Conservation (phyloP, 2,329 filamentous ascomycete species). For the Orbilia oligospora region DNA sequence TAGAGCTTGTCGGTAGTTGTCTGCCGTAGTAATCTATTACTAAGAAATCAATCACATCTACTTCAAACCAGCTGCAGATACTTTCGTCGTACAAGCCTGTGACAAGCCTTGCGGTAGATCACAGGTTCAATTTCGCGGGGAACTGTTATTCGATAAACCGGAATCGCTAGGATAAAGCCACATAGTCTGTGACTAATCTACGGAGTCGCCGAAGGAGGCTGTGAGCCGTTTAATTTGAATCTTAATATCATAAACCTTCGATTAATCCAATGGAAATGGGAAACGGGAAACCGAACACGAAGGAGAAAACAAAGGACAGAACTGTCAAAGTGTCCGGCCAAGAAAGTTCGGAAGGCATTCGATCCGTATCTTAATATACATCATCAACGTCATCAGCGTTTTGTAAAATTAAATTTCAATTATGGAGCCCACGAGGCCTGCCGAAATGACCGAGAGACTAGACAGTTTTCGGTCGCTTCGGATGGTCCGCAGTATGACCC, state of each 20-base stretch:
- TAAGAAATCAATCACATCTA: conserved; percentile 21
- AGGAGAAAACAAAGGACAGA: neutral
- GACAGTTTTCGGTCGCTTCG: conserved; percentile 24
- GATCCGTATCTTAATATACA: conserved; percentile 31
- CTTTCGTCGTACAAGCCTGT: neutral
- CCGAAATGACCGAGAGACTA: conserved; percentile 39
- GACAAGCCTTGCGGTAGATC: conserved; percentile 12
- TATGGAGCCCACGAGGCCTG: conserved; percentile 14
- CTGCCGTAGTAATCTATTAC: conserved; percentile 40
- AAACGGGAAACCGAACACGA: conserved; percentile 6
- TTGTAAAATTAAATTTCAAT: conserved; percentile 23
- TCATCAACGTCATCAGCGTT: conserved; percentile 10
- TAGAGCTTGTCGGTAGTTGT: conserved; percentile 75
- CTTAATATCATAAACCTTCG: conserved; percentile 4
- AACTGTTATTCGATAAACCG: conserved; percentile 6
- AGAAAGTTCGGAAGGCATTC: conserved; percentile 1
- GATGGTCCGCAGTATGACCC: conserved; percentile 8
- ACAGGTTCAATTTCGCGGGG: conserved; percentile 8
- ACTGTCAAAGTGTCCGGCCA: neutral
- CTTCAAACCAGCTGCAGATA: neutral
- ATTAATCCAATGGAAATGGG: neutral
- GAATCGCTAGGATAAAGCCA: conserved; percentile 35
- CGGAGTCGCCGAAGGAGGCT: conserved; percentile 44
- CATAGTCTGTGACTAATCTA: conserved; percentile 18
- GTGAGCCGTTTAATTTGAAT: conserved; percentile 32